A percentile compares a stretch with the other conserved stretches of the same genome.
Conservation (phyloP, 2,329 filamentous ascomycete genomes). For the Aspergillus neotritici region DNA sequence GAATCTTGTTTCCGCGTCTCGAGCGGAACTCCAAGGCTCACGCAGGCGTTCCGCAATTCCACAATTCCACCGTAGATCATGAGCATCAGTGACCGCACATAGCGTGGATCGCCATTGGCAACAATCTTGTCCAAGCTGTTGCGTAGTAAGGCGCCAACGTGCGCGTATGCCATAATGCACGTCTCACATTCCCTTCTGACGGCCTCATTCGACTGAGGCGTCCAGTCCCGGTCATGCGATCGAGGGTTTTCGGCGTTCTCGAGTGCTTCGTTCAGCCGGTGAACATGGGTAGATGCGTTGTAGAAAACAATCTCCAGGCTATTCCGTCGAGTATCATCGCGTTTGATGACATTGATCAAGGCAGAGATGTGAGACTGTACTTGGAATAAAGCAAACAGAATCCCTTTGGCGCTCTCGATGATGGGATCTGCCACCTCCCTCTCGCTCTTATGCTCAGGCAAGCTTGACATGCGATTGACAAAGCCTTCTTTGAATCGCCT, state of each 20-base stretch:
- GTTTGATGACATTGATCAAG: constrained; percentile 44
- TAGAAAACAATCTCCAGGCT: constrained; percentile 53
- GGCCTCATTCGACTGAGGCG: constrained; percentile 34
- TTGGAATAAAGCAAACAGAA: constrained; percentile 52
- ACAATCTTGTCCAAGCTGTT: constrained; percentile 48
- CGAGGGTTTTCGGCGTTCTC: constrained; percentile 46
- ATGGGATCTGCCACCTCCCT: constrained; percentile 45
- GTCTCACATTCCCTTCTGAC: constrained; percentile 45
- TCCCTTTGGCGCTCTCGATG: constrained; percentile 52
- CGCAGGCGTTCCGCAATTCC: constrained; percentile 56
- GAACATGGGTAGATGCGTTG: constrained; percentile 51
- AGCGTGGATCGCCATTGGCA: constrained; percentile 51
- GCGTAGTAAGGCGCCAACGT: constrained; percentile 46
- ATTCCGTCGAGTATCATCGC: constrained; percentile 44
- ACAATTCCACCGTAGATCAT: constrained; percentile 54
- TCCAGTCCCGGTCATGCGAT: constrained; percentile 47
- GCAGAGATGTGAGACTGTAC: constrained; percentile 44
- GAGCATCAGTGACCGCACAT: constrained; percentile 55
- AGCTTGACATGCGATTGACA: constrained; percentile 51
- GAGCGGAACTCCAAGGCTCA: constrained; percentile 44
- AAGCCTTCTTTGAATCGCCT: constrained; percentile 39
- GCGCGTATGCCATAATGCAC: constrained; percentile 46
- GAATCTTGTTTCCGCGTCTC: constrained; percentile 24
- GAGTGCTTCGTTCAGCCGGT: constrained; percentile 52
- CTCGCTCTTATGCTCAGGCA: constrained; percentile 51